Evolutionary conservation across 1,284 basidiomycete genomes (phyloP).

Genomic region (Ganoderma sinense): DNA sequence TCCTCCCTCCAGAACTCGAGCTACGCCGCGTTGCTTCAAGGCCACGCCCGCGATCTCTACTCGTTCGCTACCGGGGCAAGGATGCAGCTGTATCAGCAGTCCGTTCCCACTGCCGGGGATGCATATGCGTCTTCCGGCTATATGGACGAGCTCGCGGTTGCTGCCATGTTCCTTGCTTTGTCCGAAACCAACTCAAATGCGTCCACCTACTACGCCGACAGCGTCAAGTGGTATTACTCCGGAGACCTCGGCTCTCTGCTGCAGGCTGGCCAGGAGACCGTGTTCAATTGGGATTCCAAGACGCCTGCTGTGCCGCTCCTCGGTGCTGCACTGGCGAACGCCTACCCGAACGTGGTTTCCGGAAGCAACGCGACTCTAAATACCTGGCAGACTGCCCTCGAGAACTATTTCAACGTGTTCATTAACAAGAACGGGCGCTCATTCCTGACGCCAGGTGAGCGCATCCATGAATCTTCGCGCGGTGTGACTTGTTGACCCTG

Average conservation of each 20-base stretch:
- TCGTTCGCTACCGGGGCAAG: constrained; percentile 72
- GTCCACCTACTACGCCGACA: constrained; percentile 59
- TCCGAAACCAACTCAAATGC: constrained; percentile 48
- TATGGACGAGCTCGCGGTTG: constrained; percentile 75
- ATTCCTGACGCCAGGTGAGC: constrained; percentile 59
- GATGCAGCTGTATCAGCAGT: constrained; percentile 65
- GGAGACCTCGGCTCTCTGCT: constrained; percentile 56
- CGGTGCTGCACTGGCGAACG: constrained; percentile 70
- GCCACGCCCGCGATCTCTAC: constrained; percentile 81
- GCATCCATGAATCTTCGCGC: neutral
- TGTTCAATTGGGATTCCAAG: constrained; percentile 93
- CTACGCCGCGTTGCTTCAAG: constrained; percentile 74
- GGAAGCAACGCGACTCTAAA: constrained; percentile 51
- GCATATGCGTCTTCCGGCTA: constrained; percentile 81
- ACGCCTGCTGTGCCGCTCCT: constrained; percentile 79
- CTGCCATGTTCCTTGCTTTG: constrained; percentile 79
- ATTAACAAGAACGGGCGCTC: constrained; percentile 64
- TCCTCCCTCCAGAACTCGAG: constrained; percentile 77
- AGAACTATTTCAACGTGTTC: constrained; percentile 81
- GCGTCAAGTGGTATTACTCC: constrained; percentile 66
- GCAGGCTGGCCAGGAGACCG: constrained; percentile 50
- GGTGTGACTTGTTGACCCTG: neutral
- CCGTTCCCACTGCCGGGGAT: constrained; percentile 67
- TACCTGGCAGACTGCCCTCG: constrained; percentile 76
- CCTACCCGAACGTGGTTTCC: constrained; percentile 54